Percentiles rank a stretch among this genome's conserved stretches.
These are phyloP conservation scores for Lecanoromycetidae sp. DNA, from an alignment of 2,329 filamentous ascomycete species.

Conservation along the genomic window DNA sequence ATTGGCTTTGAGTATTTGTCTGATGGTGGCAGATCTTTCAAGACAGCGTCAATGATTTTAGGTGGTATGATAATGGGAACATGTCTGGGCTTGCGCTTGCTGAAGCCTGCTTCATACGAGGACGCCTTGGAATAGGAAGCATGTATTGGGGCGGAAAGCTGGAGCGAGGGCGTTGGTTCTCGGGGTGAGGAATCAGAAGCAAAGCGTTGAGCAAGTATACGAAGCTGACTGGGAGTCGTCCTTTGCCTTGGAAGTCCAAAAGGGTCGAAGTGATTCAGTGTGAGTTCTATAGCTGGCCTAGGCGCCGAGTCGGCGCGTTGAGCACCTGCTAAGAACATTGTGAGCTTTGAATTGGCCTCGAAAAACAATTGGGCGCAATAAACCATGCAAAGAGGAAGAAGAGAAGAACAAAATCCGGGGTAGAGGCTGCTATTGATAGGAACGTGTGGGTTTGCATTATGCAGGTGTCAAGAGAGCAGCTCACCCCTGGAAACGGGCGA, in stretches of 20 bases:
- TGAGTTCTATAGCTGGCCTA: not conserved
- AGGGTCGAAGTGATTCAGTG: slow-evolving; percentile 3
- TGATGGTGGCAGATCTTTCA: slow-evolving; percentile 14
- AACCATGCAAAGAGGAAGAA: not conserved
- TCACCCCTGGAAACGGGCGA: slow-evolving; percentile 6
- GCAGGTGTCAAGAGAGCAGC: not conserved
- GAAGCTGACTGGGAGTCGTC: not conserved
- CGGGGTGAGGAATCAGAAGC: not conserved
- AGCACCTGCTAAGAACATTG: slow-evolving; percentile 6
- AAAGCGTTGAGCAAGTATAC: slow-evolving; percentile 5
- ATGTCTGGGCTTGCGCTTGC: slow-evolving; percentile 15
- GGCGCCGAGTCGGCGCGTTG: slow-evolving; percentile 2
- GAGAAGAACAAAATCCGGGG: not conserved
- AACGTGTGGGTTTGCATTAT: not conserved
- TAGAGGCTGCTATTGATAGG: slow-evolving; percentile 1
- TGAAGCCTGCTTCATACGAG: slow-evolving; percentile 9
- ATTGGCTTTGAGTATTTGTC: not conserved
- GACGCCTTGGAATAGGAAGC: not conserved
- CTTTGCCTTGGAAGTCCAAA: slow-evolving; percentile 1
- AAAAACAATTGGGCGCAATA: not conserved
- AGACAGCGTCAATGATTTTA: slow-evolving; percentile 13
- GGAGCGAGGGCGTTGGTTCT: not conserved
- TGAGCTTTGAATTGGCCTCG: not conserved
- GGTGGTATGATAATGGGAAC: slow-evolving; percentile 16
- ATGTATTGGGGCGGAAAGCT: not conserved